These are phyloP conservation scores for Vicia villosa DNA, from an alignment of 306 rosid species.

Conservation along the genomic window DNA sequence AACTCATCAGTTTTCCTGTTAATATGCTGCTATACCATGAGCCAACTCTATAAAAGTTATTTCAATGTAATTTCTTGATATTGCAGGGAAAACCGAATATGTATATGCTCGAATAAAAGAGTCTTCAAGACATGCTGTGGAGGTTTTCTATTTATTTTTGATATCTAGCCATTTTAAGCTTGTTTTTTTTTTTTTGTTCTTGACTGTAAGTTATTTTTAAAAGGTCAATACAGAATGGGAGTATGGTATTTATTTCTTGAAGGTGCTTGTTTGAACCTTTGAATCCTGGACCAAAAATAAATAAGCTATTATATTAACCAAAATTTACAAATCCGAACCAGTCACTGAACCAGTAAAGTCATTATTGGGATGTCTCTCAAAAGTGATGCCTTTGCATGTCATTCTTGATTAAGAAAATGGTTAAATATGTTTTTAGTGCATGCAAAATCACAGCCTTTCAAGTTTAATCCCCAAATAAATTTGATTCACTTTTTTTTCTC, in stretches of 20 bases:
- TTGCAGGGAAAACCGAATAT: constrained; percentile 93
- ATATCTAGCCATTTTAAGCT: constrained; percentile 17
- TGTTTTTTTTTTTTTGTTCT: constrained; percentile 1
- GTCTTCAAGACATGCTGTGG: constrained; percentile 72
- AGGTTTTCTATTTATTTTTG: constrained; percentile 53
- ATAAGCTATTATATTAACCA: background rate
- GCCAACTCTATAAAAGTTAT: background rate
- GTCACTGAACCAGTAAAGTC: background rate
- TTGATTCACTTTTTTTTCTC: background rate
- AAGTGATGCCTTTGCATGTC: background rate
- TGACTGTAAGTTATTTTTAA: background rate
- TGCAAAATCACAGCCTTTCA: background rate
- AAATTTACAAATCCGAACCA: background rate
- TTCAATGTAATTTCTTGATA: constrained; percentile 40
- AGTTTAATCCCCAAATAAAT: background rate
- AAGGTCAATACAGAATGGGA: background rate
- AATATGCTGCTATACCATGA: constrained; percentile 12
- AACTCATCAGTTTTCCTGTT: constrained; percentile 7
- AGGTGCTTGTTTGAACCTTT: constrained; percentile 16
- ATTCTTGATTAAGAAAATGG: background rate
- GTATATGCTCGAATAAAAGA: constrained; percentile 72
- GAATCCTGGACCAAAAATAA: constrained; percentile 19
- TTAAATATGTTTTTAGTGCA: constrained; percentile 1
- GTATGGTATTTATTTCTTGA: constrained; percentile 22
- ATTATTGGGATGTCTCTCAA: background rate